Evolutionary conservation across 805 yeast genomes (phyloP).

Genomic region (Yarrowia keelungensis): DNA sequence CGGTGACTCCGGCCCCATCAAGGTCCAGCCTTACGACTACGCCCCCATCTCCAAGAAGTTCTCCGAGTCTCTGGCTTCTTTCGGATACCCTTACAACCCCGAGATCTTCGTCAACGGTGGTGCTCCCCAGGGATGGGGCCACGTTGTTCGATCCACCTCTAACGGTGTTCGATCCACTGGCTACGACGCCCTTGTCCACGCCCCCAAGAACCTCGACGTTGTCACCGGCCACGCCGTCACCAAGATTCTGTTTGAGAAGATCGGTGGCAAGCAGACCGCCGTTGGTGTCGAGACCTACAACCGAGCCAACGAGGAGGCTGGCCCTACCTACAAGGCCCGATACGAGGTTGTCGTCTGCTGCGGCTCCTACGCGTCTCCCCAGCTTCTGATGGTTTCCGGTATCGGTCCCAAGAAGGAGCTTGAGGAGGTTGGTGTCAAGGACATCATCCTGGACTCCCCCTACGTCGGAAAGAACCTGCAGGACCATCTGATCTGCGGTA

Average conservation of each 20-base stretch:
- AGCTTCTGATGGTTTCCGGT: constrained; percentile 50
- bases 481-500: constrained; percentile 47
- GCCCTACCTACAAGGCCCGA: constrained; percentile 45
- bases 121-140: constrained; percentile 39
- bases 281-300: constrained; percentile 38
- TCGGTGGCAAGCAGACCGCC: constrained; percentile 37
- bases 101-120: constrained; percentile 39
- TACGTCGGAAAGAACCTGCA: constrained; percentile 50
- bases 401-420: constrained; percentile 49
- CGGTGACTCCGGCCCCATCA: constrained; percentile 39
- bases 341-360: constrained; percentile 48
- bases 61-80: constrained; percentile 37
- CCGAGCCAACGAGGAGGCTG: constrained; percentile 38
- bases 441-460: constrained; percentile 45
- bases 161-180: constrained; percentile 38
- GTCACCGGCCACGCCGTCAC: constrained; percentile 37
- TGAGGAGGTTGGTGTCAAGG: constrained; percentile 46
- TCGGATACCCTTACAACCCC: constrained; percentile 38
- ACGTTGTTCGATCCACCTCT: constrained; percentile 36
- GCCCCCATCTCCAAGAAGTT: constrained; percentile 38
- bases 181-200: constrained; percentile 38
- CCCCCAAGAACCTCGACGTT: constrained; percentile 38
- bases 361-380: constrained; percentile 50
- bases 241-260: constrained; percentile 37
- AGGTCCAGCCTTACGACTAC: constrained; percentile 38